phyloP scores from a whole-genome alignment of 2,329 filamentous ascomycete genomes.

The Sporothrix variecibatus region DNA sequence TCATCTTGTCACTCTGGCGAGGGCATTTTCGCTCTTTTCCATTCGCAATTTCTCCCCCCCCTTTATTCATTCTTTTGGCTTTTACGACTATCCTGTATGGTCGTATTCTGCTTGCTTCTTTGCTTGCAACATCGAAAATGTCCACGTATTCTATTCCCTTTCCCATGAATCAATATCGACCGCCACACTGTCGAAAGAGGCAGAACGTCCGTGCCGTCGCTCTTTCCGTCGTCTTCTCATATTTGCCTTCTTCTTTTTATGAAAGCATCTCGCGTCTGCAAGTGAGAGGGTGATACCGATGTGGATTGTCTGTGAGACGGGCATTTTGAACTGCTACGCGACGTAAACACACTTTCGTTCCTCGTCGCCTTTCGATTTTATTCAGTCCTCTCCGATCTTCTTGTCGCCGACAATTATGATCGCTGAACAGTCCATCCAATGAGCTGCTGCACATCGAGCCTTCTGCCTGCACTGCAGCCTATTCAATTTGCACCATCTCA shows the following conservation, averaged over 20 bases:
- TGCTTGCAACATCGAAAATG: background rate
- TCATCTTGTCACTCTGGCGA: background rate
- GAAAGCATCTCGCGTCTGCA: background rate
- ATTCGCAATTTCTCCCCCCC: background rate
- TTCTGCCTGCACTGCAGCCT: background rate
- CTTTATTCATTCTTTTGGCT: background rate
- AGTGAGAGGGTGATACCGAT: background rate
- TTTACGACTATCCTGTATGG: background rate
- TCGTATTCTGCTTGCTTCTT: conserved; percentile 12
- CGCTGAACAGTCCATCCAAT: background rate
- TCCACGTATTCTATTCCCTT: background rate
- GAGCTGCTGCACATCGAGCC: background rate
- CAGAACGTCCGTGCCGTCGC: background rate
- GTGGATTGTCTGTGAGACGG: background rate
- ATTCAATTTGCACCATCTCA: background rate
- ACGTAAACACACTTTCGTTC: background rate
- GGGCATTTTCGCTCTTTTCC: background rate
- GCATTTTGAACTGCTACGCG: background rate
- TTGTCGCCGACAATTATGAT: background rate
- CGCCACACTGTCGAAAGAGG: background rate
- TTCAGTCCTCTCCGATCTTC: background rate
- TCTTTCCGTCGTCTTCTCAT: background rate
- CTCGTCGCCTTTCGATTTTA: background rate
- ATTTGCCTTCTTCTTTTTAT: background rate
- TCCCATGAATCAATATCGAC: background rate